Conservation (phyloP, 495 filamentous ascomycete species). For the Glarea lozoyensis region DNA sequence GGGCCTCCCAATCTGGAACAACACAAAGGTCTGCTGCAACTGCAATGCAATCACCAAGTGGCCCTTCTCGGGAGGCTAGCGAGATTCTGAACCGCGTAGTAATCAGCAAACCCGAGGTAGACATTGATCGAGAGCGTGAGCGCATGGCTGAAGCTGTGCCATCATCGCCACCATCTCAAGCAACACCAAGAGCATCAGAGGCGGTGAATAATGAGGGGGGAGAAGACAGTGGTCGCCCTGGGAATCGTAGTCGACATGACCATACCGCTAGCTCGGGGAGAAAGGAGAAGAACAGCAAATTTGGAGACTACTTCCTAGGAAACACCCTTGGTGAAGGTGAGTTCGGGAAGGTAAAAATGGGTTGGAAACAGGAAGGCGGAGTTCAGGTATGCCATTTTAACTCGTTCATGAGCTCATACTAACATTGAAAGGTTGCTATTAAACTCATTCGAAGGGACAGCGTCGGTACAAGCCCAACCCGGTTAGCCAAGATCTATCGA, state of each 20-base stretch:
- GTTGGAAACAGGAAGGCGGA: conserved; percentile 95
- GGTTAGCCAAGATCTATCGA: conserved; percentile 92
- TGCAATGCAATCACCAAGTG: conserved; percentile 25
- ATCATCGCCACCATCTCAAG: conserved; percentile 35
- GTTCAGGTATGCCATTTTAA: conserved; percentile 44
- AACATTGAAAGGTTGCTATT: conserved; percentile 68
- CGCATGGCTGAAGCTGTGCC: conserved; percentile 56
- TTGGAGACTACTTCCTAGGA: conserved; percentile 90
- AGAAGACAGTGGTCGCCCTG: conserved; percentile 54
- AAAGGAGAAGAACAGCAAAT: conserved; percentile 69
- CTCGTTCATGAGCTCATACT: conserved; percentile 7
- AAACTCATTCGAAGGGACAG: conserved; percentile 92
- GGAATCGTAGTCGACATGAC: conserved; percentile 68
- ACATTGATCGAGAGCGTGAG: conserved; percentile 67
- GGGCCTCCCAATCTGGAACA: conserved; percentile 27
- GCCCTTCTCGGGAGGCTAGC: conserved; percentile 43
- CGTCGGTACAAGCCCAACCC: conserved; percentile 74
- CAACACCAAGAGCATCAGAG: conserved; percentile 39
- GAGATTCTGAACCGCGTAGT: conserved; percentile 71
- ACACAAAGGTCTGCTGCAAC: conserved; percentile 28
- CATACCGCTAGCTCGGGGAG: conserved; percentile 42
- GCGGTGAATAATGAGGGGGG: conserved; percentile 40
- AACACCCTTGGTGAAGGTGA: conserved; percentile 98
- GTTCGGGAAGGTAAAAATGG: conserved; percentile 97
- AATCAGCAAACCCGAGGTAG: conserved; percentile 70